Evolutionary conservation across 2,329 filamentous ascomycete genomes (phyloP).

Genomic region (Trichoderma cornu-damae): DNA sequence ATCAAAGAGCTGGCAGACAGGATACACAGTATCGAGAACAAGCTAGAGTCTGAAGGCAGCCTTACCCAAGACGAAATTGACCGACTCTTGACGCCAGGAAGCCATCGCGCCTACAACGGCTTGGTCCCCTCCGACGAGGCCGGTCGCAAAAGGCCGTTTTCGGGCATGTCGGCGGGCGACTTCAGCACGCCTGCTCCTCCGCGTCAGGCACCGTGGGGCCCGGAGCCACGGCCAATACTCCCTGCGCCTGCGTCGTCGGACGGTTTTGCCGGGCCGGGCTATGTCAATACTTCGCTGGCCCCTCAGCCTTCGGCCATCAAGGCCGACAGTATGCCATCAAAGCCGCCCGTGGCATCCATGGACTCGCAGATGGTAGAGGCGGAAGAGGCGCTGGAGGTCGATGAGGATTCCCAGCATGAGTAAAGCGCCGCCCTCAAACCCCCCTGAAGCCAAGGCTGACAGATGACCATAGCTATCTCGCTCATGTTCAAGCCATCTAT

Average conservation of each 20-base stretch:
- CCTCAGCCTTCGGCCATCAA: constrained; percentile 42
- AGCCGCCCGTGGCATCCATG: constrained; percentile 32
- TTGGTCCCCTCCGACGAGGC: constrained; percentile 29
- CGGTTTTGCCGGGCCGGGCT: constrained; percentile 28
- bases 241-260: constrained; percentile 37
- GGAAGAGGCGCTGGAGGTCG: constrained; percentile 34
- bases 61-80: constrained; percentile 45
- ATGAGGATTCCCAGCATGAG: constrained; percentile 45
- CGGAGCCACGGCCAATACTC: constrained; percentile 44
- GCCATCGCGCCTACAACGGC: constrained; percentile 29
- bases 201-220: constrained; percentile 43
- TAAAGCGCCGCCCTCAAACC: constrained; percentile 26
- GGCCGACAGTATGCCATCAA: constrained; percentile 34
- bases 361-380: constrained; percentile 34
- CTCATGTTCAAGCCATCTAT: constrained; percentile 60
- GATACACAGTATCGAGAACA: constrained; percentile 75
- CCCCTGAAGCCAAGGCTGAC: neutral
- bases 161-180: constrained; percentile 42
- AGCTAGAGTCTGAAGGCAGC: constrained; percentile 54
- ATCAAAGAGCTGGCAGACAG: constrained; percentile 89
- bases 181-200: constrained; percentile 38
- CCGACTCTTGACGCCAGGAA: constrained; percentile 34
- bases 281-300: constrained; percentile 41
- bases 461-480: constrained; percentile 49
- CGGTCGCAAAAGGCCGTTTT: constrained; percentile 44